Evolutionary conservation across 257 asterid genomes (phyloP).

Genomic region (Primulina tabacum): DNA sequence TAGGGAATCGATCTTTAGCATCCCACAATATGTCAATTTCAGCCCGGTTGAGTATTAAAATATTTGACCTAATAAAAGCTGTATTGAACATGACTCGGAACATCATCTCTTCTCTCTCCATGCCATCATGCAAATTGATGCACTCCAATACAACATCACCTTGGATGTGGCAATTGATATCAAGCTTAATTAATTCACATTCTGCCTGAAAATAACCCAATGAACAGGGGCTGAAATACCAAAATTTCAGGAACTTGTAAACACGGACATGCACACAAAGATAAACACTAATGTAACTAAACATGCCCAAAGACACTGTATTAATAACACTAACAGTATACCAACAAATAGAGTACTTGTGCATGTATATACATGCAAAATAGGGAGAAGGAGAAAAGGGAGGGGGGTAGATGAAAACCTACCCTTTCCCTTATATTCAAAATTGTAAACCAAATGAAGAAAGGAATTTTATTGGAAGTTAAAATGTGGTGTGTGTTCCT

Average conservation of each 20-base stretch:
- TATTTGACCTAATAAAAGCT: conserved; percentile 90
- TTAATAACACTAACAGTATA: not conserved
- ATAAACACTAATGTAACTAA: conserved; percentile 1
- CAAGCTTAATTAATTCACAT: conserved; percentile 78
- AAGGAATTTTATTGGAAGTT: not conserved
- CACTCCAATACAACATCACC: conserved; percentile 97
- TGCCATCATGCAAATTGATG: conserved; percentile 68
- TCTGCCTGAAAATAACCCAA: conserved; percentile 60
- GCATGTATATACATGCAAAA: conserved; percentile 15
- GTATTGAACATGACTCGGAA: conserved; percentile 93
- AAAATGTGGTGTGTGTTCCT: not conserved
- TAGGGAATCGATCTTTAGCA: conserved; percentile 79
- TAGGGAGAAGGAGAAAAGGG: conserved; percentile 1
- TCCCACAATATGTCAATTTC: conserved; percentile 84
- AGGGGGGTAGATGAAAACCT: not conserved
- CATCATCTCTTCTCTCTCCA: conserved; percentile 78
- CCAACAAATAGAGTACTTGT: conserved; percentile 10
- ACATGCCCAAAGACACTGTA: not conserved
- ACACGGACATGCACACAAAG: conserved; percentile 2
- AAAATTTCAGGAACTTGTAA: conserved; percentile 5
- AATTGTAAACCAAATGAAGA: conserved; percentile 10
- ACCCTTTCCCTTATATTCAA: not conserved
- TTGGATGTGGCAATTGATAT: conserved; percentile 80
- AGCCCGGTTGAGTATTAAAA: conserved; percentile 81
- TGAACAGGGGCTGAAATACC: conserved; percentile 22